phyloP scores from a whole-genome alignment of 2,329 filamentous ascomycete genomes.

The Aspergillus arachidicola region DNA sequence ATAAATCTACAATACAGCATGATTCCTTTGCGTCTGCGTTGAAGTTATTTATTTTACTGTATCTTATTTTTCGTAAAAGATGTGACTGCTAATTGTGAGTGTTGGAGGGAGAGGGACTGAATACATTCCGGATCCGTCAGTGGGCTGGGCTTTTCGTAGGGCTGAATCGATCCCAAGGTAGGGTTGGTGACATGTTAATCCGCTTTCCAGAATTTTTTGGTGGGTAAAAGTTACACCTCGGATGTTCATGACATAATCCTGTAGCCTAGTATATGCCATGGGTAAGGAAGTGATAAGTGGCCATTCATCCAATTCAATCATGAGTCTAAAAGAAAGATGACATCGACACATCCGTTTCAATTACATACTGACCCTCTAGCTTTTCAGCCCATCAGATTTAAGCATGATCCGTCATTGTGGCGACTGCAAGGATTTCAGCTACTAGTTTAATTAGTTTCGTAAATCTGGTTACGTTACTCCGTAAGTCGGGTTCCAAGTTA shows the following conservation, averaged over 20 bases:
- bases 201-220: not conserved
- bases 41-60: no score
- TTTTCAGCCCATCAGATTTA: not conserved
- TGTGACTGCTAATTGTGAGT: not conserved
- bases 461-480: not conserved
- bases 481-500: not conserved
- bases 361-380: not conserved
- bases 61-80: not conserved
- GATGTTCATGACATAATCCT: not conserved
- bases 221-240: not conserved
- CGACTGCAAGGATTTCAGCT: not conserved
- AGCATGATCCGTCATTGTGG: not conserved
- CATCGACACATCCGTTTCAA: not conserved
- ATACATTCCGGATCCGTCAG: not conserved
- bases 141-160: constrained; percentile 6
- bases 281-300: not conserved
- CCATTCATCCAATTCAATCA: not conserved
- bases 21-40: not conserved
- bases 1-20: not conserved
- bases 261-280: no score
- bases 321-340: not conserved
- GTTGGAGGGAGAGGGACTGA: not conserved
- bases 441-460: not conserved
- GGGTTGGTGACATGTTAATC: not conserved
- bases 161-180: constrained; percentile 10